Evolutionary conservation across 108 stramenopile genomes (phyloP), one percentile per base, ranked within the genome.

Genomic region (Chaetoceros muelleri): DNA sequence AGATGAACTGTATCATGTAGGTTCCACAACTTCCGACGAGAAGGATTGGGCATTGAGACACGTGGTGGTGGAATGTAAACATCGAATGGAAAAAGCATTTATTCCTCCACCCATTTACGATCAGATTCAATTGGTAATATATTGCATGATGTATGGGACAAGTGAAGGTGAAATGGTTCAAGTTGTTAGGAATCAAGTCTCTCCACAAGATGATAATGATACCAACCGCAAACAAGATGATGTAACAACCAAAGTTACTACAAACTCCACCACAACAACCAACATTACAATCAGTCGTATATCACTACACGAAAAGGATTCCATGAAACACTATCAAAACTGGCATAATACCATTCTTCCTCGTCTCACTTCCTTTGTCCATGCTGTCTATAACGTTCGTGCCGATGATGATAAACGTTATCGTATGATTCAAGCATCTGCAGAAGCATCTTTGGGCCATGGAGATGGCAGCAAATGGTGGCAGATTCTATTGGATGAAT

Each of bases 61-160:
- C 20, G 71, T 84, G 25, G 65, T 90, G 30, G 82, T 90, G 8
- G 88, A 90, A 70, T 82, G 80, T 67, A 90, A 90, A 57, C 88
- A 90, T 65, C 73, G 88, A 40, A 86, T 90, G 84, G 57, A 59
- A n/a, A 48, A 64, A 23, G 52, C 83, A 0, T 40, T 17, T 25
- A 53, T 58, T 17, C 68, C 77, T 40, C 82, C 84, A 2, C 88
- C 84, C 13, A 65, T 90, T 0, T 90, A 85, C 54, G 88, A 90
- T 70, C 79, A 80, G 58, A 84, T 90, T 48, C 88, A 90, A 67
- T 64, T 82, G 13, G 67, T 62, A 18, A 48, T 71, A 10, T 90
- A 90, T 52, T 86, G 84, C 51, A 60, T 80, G 1, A 86, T 90
- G 88, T 79, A 90, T 48, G 70, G 65, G 23, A 62, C 66, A 0